Percentiles rank a stretch among this genome's conserved stretches.
Conservation (phyloP, 768 basidiomycete genomes). For the Leucosporidium yakuticum region DNA sequence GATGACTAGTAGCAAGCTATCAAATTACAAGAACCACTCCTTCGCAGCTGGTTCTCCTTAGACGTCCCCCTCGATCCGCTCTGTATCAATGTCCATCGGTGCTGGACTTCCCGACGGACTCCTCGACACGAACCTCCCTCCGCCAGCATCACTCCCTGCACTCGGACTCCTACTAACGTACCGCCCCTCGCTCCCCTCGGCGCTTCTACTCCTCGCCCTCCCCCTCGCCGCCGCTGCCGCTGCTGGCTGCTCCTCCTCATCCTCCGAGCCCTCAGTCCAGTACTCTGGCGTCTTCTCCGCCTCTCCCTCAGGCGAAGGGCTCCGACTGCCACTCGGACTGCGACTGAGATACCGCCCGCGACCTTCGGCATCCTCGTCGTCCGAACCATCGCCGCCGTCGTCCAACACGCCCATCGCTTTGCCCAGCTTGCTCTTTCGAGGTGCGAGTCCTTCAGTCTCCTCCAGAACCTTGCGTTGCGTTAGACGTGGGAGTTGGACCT, state of each 20-base stretch:
- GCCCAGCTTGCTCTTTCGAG: constrained; percentile 76
- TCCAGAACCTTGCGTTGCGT: constrained; percentile 79
- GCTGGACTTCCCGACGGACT: constrained; percentile 30
- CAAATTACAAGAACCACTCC: not conserved
- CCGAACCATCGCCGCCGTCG: constrained; percentile 10
- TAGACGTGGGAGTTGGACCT: constrained; percentile 87
- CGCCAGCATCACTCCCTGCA: constrained; percentile 18
- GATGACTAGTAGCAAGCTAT: no score
- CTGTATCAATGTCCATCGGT: constrained; percentile 21
- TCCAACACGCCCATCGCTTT: constrained; percentile 57
- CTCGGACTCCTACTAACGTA: constrained; percentile 30
- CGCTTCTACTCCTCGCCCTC: constrained; percentile 1
- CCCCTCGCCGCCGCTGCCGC: constrained; percentile 8
- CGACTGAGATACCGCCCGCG: constrained; percentile 17
- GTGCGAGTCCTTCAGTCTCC: constrained; percentile 82
- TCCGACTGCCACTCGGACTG: constrained; percentile 38
- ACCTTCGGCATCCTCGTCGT: constrained; percentile 47
- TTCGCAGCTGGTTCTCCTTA: not conserved
- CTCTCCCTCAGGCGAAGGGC: constrained; percentile 42
- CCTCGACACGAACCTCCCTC: constrained; percentile 20
- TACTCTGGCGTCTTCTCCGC: constrained; percentile 33
- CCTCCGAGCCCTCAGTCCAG: constrained; percentile 17
- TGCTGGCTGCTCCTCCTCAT: constrained; percentile 1
- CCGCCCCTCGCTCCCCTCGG: constrained; percentile 10
- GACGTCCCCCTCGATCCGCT: constrained; percentile 26